Evolutionary conservation across 2,329 filamentous ascomycete species (phyloP).

Genomic region (Diplocarpon mali): DNA sequence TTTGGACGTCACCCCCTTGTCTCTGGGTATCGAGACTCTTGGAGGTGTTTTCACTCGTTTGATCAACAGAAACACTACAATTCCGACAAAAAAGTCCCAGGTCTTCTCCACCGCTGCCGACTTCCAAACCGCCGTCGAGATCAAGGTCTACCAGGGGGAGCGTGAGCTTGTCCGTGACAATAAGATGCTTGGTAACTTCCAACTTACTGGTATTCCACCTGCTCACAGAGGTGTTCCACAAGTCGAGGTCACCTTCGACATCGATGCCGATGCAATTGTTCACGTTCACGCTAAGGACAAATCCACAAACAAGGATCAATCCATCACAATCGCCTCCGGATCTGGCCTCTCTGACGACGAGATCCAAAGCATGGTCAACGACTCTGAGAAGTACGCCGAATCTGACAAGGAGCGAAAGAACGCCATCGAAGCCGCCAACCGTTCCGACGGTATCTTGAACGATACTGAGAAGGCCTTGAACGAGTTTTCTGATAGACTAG

Average conservation of each 20-base stretch:
- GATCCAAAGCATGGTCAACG: constrained; percentile 95
- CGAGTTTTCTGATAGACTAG: constrained; percentile 90
- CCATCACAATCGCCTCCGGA: constrained; percentile 95
- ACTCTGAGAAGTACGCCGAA: constrained; percentile 94
- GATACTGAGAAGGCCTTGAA: constrained; percentile 97
- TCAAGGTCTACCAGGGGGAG: constrained; percentile 99
- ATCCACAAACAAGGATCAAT: constrained; percentile 99
- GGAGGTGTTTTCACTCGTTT: constrained; percentile 95
- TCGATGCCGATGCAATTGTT: constrained; percentile 94
- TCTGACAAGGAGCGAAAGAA: constrained; percentile 93
- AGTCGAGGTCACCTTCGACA: constrained; percentile 97
- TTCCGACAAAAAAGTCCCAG: constrained; percentile 98
- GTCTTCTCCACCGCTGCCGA: constrained; percentile 95
- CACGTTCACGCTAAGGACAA: constrained; percentile 98
- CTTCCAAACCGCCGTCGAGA: constrained; percentile 97
- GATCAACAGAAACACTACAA: constrained; percentile 99
- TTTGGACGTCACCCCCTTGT: constrained; percentile 90
- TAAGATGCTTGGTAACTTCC: constrained; percentile 98
- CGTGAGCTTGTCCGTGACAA: constrained; percentile 98
- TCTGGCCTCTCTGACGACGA: constrained; percentile 91
- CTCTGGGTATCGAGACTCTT: constrained; percentile 95
- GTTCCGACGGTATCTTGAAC: constrained; percentile 89
- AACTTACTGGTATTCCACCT: constrained; percentile 92
- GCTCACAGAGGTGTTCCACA: constrained; percentile 94
- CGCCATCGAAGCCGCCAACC: constrained; percentile 93